Conservation (phyloP, 83 land plant genomes). For the Thuja plicata region DNA sequence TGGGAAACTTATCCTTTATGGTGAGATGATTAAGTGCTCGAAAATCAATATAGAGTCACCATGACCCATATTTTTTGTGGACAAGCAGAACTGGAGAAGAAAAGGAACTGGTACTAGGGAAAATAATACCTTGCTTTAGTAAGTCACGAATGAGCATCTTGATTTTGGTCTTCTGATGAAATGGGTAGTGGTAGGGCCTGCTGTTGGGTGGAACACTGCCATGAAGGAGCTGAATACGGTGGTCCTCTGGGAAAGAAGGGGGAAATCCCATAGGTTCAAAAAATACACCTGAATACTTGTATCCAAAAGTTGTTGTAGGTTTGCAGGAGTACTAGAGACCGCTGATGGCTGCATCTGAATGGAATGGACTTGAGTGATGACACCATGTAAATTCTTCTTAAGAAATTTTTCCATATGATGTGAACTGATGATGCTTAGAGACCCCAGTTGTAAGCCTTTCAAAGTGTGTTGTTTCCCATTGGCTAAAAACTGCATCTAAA, state of each 20-base stretch:
- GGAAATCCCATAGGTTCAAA: too few species aligned
- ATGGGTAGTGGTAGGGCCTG: too few species aligned
- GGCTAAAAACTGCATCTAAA: neutral
- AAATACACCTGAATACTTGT: too few species aligned
- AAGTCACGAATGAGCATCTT: too few species aligned
- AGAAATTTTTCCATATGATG: neutral
- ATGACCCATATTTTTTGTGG: neutral
- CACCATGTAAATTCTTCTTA: neutral
- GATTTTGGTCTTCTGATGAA: too few species aligned
- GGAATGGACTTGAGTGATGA: neutral
- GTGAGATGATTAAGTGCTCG: neutral
- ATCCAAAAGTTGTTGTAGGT: neutral
- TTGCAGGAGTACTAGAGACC: neutral
- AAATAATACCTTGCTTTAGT: neutral
- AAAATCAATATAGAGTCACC: neutral
- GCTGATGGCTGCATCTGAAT: neutral
- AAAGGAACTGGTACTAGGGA: neutral
- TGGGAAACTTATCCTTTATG: neutral
- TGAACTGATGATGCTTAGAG: neutral
- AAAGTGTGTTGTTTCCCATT: neutral
- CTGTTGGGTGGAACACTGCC: too few species aligned
- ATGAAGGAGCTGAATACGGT: too few species aligned
- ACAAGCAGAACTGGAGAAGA: neutral
- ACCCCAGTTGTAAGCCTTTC: neutral
- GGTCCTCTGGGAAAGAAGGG: too few species aligned